A percentile compares a stretch with the other conserved stretches of the same genome.
Conservation (phyloP, 768 basidiomycete genomes). For the Leccinum broughii region DNA sequence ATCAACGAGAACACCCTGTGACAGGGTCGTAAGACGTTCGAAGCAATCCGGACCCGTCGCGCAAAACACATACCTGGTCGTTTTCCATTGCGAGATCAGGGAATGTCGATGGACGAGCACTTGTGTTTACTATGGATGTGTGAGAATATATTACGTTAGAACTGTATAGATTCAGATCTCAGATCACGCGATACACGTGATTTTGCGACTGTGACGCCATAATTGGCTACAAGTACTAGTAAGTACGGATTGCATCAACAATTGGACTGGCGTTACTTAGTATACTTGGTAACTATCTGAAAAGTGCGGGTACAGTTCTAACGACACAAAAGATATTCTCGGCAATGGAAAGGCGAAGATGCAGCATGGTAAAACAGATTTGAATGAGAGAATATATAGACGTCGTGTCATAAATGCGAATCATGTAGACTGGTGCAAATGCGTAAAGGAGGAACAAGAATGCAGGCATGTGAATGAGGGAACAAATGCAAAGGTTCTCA, state of each 20-base stretch:
- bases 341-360: neutral
- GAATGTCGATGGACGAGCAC: constrained; percentile 3
- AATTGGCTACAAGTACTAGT: neutral
- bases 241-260: constrained; percentile 3
- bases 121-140: constrained; percentile 16
- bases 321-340: neutral
- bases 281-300: neutral
- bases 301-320: constrained; percentile 2
- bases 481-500: constrained; percentile 16
- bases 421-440: constrained; percentile 21
- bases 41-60: neutral
- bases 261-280: neutral
- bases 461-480: constrained; percentile 22
- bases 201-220: neutral
- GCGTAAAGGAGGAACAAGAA: constrained; percentile 23
- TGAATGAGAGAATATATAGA: constrained; percentile 16
- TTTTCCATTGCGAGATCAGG: constrained; percentile 71
- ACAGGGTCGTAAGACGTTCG: constrained; percentile 6
- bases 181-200: constrained; percentile 7
- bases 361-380: constrained; percentile 10
- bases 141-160: constrained; percentile 30
- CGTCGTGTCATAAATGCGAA: constrained; percentile 20
- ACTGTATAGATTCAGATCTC: constrained; percentile 30
- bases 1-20: constrained; percentile 95
- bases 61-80: constrained; percentile 65